phyloP scores from a whole-genome alignment of 768 basidiomycete species.

The Naganishia onofrii region DNA sequence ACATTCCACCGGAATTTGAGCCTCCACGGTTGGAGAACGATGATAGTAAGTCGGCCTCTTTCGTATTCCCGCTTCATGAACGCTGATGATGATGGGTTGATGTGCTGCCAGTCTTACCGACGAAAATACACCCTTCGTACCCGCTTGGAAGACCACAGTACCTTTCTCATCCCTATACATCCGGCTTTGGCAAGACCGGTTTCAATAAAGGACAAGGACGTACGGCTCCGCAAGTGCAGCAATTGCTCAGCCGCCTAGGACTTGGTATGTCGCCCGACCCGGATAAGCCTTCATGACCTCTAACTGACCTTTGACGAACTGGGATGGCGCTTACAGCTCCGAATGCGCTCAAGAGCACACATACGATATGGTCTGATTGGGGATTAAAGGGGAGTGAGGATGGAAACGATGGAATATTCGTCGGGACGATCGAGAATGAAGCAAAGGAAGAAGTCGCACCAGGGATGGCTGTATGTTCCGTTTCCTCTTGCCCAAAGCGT shows the following conservation, averaged over 20 bases:
- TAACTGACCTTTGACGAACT: not conserved
- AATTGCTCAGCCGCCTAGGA: constrained; percentile 22
- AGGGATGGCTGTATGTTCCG: constrained; percentile 32
- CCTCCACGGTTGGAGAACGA: constrained; percentile 28
- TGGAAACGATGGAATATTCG: constrained; percentile 15
- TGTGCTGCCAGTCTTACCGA: constrained; percentile 13
- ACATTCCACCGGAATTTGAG: constrained; percentile 29
- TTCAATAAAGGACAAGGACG: constrained; percentile 18
- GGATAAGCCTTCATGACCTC: not conserved
- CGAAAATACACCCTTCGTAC: constrained; percentile 30
- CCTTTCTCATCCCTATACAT: constrained; percentile 17
- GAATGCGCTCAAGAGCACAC: constrained; percentile 18
- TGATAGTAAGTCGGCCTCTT: constrained; percentile 26
- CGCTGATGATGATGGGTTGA: no score
- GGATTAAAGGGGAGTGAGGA: constrained; percentile 5
- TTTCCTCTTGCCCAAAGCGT: not conserved
- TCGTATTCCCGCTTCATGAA: no score
- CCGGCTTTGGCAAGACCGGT: constrained; percentile 9
- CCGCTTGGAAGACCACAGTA: constrained; percentile 28
- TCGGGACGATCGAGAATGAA: constrained; percentile 27
- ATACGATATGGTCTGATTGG: constrained; percentile 29
- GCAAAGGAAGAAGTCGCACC: constrained; percentile 25
- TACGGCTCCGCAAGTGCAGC: constrained; percentile 19
- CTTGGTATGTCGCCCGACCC: constrained; percentile 6
- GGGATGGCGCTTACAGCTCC: not conserved